These are phyloP conservation scores for Acorus gramineus DNA, from an alignment of 106 monocot genomes.

Conservation along the genomic window DNA sequence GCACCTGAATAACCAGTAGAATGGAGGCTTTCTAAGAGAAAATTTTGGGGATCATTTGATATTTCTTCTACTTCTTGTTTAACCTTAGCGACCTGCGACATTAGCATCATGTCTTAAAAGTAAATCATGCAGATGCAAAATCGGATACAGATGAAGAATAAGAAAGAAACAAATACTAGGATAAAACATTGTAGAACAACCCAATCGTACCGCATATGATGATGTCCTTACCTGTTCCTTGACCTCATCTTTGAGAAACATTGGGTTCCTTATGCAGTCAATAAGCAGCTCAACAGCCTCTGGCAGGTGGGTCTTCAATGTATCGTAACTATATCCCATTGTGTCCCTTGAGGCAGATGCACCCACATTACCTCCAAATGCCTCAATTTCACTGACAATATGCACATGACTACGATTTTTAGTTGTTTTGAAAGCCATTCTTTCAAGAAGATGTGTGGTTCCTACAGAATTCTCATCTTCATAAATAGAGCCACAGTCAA, in stretches of 20 bases:
- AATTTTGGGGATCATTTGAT: constrained; percentile 53
- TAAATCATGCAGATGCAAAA: too few relatives aligned
- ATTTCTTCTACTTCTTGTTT: constrained; percentile 43
- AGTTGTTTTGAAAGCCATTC: constrained; percentile 73
- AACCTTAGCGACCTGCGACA: constrained; percentile 37
- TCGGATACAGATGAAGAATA: background rate
- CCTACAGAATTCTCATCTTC: constrained; percentile 40
- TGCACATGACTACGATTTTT: constrained; percentile 37
- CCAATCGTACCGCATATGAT: constrained; percentile 2
- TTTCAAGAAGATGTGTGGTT: constrained; percentile 50
- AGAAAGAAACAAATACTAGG: background rate
- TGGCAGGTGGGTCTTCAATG: constrained; percentile 45
- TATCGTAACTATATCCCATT: constrained; percentile 71
- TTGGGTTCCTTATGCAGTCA: constrained; percentile 64
- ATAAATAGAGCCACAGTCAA: constrained; percentile 76
- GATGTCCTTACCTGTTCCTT: constrained; percentile 55
- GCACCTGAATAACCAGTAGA: constrained; percentile 57
- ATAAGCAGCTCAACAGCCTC: constrained; percentile 53
- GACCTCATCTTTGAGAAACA: constrained; percentile 60
- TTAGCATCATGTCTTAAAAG: background rate
- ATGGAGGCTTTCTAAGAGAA: constrained; percentile 60
- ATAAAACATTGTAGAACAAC: background rate
- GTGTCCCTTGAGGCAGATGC: constrained; percentile 69
- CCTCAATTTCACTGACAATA: constrained; percentile 58
- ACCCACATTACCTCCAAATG: constrained; percentile 53